Percentiles rank a stretch among this genome's conserved stretches.
These are phyloP conservation scores for Chlorociboria aeruginascens DNA, from an alignment of 495 filamentous ascomycete genomes.

Conservation along the genomic window DNA sequence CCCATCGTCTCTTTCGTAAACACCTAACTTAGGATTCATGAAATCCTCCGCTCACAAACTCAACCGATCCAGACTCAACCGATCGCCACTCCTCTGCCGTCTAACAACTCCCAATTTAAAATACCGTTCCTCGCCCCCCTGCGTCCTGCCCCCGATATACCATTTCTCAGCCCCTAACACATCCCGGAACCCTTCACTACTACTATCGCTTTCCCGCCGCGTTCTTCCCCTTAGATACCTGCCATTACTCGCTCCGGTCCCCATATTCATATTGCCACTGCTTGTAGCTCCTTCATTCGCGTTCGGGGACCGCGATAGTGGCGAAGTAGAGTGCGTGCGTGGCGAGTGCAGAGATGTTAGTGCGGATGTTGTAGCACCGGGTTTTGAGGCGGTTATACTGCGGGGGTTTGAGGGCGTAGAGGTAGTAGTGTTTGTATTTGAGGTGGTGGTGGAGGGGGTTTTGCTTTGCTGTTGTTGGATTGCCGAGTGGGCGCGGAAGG, in stretches of 20 bases:
- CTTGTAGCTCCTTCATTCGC: neutral
- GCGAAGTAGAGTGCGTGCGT: slow-evolving; percentile 15
- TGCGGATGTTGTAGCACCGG: slow-evolving; percentile 13
- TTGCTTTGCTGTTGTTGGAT: slow-evolving; percentile 12
- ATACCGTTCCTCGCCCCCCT: slow-evolving; percentile 77
- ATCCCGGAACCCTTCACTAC: slow-evolving; percentile 68
- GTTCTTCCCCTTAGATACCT: slow-evolving; percentile 17
- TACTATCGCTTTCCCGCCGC: slow-evolving; percentile 68
- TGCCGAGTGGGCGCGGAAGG: slow-evolving; percentile 48
- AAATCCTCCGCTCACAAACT: slow-evolving; percentile 32
- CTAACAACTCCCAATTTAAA: slow-evolving; percentile 55
- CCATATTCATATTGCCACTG: too few species aligned
- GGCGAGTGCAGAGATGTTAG: slow-evolving; percentile 14
- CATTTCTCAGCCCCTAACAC: slow-evolving; percentile 66
- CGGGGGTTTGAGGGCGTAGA: neutral
- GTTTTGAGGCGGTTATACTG: slow-evolving; percentile 14
- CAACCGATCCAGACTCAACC: slow-evolving; percentile 42
- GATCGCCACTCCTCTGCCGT: slow-evolving; percentile 40
- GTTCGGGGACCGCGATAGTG: slow-evolving; percentile 10
- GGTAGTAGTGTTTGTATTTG: slow-evolving; percentile 8
- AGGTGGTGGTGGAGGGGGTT: slow-evolving; percentile 9
- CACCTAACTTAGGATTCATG: neutral
- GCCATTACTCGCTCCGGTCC: neutral
- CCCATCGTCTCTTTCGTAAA: neutral
- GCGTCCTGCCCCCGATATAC: slow-evolving; percentile 81